Conservation (phyloP, 1,139 yeast genomes). For the Chernovozyma sophiae-reginae region DNA sequence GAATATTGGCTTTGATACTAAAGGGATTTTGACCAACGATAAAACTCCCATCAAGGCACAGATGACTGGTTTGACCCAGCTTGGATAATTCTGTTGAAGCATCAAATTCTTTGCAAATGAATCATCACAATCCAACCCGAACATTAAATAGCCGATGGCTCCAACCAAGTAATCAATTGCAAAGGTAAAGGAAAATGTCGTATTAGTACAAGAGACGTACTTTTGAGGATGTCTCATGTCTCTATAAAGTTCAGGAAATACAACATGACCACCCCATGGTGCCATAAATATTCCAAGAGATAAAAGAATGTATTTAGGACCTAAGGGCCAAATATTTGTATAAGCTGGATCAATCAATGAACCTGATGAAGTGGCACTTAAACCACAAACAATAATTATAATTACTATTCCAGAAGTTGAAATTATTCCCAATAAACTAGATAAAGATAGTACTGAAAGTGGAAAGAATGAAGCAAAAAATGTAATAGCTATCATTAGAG, state of each 20-base stretch:
- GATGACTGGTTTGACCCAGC: slow-evolving; percentile 25
- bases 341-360: slow-evolving; percentile 55
- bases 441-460: slow-evolving; percentile 62
- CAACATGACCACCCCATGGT: slow-evolving; percentile 90
- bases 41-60: slow-evolving; percentile 37
- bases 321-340: slow-evolving; percentile 50
- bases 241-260: slow-evolving; percentile 72
- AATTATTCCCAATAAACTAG: slow-evolving; percentile 71
- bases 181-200: slow-evolving; percentile 33
- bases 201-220: slow-evolving; percentile 23
- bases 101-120: slow-evolving; percentile 38
- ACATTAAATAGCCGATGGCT: slow-evolving; percentile 38
- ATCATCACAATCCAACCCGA: slow-evolving; percentile 33
- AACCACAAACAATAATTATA: slow-evolving; percentile 60
- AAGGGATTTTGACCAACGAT: slow-evolving; percentile 40
- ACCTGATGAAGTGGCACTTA: slow-evolving; percentile 50
- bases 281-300: slow-evolving; percentile 78
- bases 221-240: slow-evolving; percentile 78
- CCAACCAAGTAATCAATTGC: slow-evolving; percentile 31
- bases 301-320: slow-evolving; percentile 46
- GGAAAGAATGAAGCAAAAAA: slow-evolving; percentile 71
- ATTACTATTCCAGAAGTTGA: slow-evolving; percentile 64
- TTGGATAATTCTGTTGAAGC: slow-evolving; percentile 31
- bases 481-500: slow-evolving; percentile 41
- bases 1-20: slow-evolving; percentile 36